A percentile compares a stretch with the other conserved stretches of the same genome.
Evolutionary conservation across 192 early-diverging fungal genomes (phyloP).

Genomic region (Rhizophlyctis rosea): DNA sequence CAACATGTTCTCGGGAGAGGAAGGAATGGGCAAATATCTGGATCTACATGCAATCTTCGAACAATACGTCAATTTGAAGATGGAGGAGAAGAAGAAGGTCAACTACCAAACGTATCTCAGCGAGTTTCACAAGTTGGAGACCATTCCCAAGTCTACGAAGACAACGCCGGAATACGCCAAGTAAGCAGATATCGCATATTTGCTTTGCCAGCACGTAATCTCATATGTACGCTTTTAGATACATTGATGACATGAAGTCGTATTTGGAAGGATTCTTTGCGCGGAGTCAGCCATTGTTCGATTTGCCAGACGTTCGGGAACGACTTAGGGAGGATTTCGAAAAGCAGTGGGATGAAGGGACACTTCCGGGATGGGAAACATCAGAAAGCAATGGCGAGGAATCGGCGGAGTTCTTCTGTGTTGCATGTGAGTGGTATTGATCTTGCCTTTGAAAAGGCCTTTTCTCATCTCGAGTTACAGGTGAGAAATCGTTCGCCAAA

Average conservation of each 20-base stretch:
- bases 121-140: slow-evolving; percentile 59
- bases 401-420: slow-evolving; percentile 66
- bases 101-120: slow-evolving; percentile 69
- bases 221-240: slow-evolving; percentile 36
- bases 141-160: slow-evolving; percentile 56
- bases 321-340: slow-evolving; percentile 57
- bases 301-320: slow-evolving; percentile 55
- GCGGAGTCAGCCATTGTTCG: slow-evolving; percentile 73
- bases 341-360: slow-evolving; percentile 53
- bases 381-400: slow-evolving; percentile 36
- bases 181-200: slow-evolving; percentile 21
- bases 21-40: slow-evolving; percentile 76
- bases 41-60: slow-evolving; percentile 80
- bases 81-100: slow-evolving; percentile 36
- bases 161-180: slow-evolving; percentile 52
- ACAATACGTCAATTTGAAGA: slow-evolving; percentile 82
- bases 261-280: slow-evolving; percentile 77
- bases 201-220: neutral
- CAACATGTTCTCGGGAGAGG: slow-evolving; percentile 90
- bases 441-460: neutral
- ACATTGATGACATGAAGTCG: slow-evolving; percentile 53
- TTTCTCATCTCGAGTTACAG: slow-evolving; percentile 27
- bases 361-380: slow-evolving; percentile 58
- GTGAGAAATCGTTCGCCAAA: slow-evolving; percentile 80
- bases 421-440: slow-evolving; percentile 50